Percentiles rank a stretch among this genome's conserved stretches.
Conservation (phyloP, 108 stramenopile species). For the Nitzschia sp. region DNA sequence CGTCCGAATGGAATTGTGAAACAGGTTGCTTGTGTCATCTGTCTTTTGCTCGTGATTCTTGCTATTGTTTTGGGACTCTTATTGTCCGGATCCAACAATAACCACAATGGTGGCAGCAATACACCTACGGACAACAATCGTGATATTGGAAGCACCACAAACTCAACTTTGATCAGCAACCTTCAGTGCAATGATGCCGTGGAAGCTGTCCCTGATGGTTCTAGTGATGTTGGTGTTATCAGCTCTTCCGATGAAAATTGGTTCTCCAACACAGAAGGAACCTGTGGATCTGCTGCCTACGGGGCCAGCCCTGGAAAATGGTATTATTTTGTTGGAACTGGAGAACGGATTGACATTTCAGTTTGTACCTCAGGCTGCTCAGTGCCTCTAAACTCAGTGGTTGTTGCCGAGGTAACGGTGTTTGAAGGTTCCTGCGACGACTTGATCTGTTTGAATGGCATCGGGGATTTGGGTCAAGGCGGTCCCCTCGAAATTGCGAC, state of each 20-base stretch:
- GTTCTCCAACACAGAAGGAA: conserved; percentile 2
- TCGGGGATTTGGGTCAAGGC: background rate
- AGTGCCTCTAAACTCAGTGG: background rate
- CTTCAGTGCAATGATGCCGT: background rate
- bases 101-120: background rate
- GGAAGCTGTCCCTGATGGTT: background rate
- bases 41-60: background rate
- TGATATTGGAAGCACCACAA: background rate
- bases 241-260: background rate
- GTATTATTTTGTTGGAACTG: background rate
- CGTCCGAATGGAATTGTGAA: too few relatives aligned
- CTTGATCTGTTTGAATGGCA: background rate
- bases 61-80: conserved; percentile 10
- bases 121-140: background rate
- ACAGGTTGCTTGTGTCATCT: background rate
- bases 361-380: background rate
- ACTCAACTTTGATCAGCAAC: background rate
- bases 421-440: conserved; percentile 3
- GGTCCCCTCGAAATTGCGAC: background rate
- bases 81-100: background rate
- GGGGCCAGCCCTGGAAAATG: background rate
- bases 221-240: conserved; percentile 8
- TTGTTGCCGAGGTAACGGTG: background rate
- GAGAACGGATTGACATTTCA: background rate
- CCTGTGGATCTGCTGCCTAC: background rate